phyloP scores from a whole-genome alignment of 208 protist species.

The Trichomonas gallinae region DNA sequence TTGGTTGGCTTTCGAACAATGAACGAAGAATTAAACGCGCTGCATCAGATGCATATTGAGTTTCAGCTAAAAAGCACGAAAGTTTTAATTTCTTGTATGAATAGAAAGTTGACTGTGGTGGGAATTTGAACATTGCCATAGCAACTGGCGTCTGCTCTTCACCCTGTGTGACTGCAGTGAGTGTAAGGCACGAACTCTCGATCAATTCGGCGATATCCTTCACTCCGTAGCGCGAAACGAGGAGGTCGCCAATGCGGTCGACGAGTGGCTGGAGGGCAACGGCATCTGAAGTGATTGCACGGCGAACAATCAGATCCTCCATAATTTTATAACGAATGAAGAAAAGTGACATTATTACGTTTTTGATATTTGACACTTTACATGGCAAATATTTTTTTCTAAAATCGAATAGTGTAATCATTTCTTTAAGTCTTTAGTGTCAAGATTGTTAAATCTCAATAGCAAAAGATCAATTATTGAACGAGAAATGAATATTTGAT shows the following conservation, averaged over 20 bases:
- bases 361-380: not conserved
- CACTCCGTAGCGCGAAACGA: not conserved
- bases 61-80: not conserved
- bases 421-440: too few relatives aligned
- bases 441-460: too few relatives aligned
- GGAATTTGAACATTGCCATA: not conserved
- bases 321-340: conserved; percentile 1
- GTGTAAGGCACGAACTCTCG: not conserved
- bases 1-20: not conserved
- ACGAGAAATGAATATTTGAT: too few relatives aligned
- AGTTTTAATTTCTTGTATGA: not conserved
- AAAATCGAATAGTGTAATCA: too few relatives aligned
- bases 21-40: not conserved
- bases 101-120: not conserved
- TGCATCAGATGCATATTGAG: not conserved
- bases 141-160: not conserved
- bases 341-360: not conserved
- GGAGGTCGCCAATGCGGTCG: not conserved
- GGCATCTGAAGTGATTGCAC: not conserved
- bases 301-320: not conserved
- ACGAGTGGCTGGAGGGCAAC: not conserved
- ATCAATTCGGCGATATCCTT: not conserved
- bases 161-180: not conserved
- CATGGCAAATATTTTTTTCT: too few relatives aligned
- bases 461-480: too few relatives aligned